These are phyloP conservation scores for Volvariella surrecta DNA, from an alignment of 1,284 basidiomycete species.

Conservation along the genomic window DNA sequence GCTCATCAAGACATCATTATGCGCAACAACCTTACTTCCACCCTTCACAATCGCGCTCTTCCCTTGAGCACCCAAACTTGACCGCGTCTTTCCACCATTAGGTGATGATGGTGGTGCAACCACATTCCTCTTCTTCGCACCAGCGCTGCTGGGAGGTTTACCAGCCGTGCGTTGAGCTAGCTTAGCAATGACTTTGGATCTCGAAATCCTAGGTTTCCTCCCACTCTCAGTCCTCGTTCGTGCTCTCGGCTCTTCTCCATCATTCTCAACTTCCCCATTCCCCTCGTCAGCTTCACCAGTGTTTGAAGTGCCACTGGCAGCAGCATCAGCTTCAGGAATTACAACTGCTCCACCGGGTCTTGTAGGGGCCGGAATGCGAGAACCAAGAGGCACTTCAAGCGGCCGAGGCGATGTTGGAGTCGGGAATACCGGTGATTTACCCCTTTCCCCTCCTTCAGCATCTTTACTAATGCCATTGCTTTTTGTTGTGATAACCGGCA, in stretches of 20 bases:
- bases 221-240: constrained; percentile 27
- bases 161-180: constrained; percentile 53
- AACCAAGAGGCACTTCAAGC: not conserved
- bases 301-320: not conserved
- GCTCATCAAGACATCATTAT: constrained; percentile 36
- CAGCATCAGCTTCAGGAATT: constrained; percentile 15
- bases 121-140: constrained; percentile 13
- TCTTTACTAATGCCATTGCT: not conserved
- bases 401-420: not conserved
- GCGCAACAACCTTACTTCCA: constrained; percentile 25
- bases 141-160: constrained; percentile 7
- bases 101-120: constrained; percentile 3
- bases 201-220: constrained; percentile 66
- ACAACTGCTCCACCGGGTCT: constrained; percentile 7
- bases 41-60: constrained; percentile 34
- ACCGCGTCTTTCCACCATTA: constrained; percentile 31
- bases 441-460: not conserved
- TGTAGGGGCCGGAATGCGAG: not conserved
- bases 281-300: not conserved
- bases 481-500: not conserved
- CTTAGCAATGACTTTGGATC: constrained; percentile 68
- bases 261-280: too few relatives aligned
- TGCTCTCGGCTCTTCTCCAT: constrained; percentile 1
- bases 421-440: not conserved
- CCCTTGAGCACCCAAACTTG: constrained; percentile 44